phyloP scores from a whole-genome alignment of 108 stramenopile genomes.

The Pseudonitzschia pungens region DNA sequence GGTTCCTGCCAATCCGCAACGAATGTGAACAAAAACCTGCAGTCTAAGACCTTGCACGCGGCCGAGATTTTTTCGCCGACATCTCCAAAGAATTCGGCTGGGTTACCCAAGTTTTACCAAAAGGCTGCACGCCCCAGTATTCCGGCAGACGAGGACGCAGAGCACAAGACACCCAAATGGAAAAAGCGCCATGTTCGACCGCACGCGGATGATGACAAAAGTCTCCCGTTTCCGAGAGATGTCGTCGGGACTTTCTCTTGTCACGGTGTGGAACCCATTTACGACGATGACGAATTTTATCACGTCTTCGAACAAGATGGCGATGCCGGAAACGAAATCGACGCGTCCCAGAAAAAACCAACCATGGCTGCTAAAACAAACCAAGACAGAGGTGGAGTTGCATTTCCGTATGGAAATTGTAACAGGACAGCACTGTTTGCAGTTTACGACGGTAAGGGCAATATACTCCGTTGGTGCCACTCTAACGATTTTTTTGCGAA shows the following conservation, averaged over 20 bases:
- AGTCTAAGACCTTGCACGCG: conserved; percentile 56
- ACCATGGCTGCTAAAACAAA: conserved; percentile 91
- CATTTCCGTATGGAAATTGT: conserved; percentile 85
- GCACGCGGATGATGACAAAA: conserved; percentile 43
- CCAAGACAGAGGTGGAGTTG: conserved; percentile 94
- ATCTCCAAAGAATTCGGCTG: background rate
- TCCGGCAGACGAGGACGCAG: background rate
- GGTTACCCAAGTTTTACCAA: conserved; percentile 36
- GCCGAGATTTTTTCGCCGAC: conserved; percentile 48
- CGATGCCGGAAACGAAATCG: conserved; percentile 11
- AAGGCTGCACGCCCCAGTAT: conserved; percentile 26
- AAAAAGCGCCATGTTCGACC: conserved; percentile 35
- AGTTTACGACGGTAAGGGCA: conserved; percentile 83
- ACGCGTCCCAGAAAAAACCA: conserved; percentile 15
- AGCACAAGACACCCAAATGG: conserved; percentile 33
- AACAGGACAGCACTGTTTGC: conserved; percentile 80
- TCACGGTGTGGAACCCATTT: conserved; percentile 96
- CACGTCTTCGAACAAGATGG: conserved; percentile 44
- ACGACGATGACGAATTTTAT: conserved; percentile 49
- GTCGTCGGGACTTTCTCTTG: conserved; percentile 89
- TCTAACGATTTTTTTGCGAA: no score
- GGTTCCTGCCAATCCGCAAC: conserved; percentile 5
- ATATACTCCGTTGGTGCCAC: no score
- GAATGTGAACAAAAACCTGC: conserved; percentile 13
- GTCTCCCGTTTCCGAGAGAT: conserved; percentile 67